A percentile compares a stretch with the other conserved stretches of the same genome.
phyloP scores from a whole-genome alignment of 2,329 filamentous ascomycete genomes.

The Microsporum canis region DNA sequence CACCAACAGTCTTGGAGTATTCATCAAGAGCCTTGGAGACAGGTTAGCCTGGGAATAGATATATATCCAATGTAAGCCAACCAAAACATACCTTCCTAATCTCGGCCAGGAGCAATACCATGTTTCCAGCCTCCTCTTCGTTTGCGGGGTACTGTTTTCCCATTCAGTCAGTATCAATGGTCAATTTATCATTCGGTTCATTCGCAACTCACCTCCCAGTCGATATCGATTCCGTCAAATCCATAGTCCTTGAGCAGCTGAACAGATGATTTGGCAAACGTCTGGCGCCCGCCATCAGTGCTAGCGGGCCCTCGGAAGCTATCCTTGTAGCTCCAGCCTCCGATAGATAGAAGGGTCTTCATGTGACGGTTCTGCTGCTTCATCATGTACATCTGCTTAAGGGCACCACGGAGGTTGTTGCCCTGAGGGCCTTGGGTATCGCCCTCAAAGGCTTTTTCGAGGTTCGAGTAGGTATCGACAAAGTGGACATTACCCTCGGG shows the following conservation, averaged over 20 bases:
- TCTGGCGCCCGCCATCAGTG: conserved; percentile 46
- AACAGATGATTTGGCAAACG: conserved; percentile 59
- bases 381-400: conserved; percentile 64
- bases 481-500: conserved; percentile 67
- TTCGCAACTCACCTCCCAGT: conserved; percentile 29
- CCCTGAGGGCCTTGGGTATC: conserved; percentile 59
- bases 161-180: background rate
- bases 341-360: conserved; percentile 72
- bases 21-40: conserved; percentile 27
- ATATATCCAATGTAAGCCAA: background rate
- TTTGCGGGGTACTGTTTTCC: conserved; percentile 23
- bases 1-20: conserved; percentile 31
- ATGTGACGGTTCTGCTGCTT: conserved; percentile 67
- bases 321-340: conserved; percentile 65
- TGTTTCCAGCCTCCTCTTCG: conserved; percentile 24
- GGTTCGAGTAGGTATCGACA: conserved; percentile 58
- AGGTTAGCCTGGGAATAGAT: background rate
- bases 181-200: background rate
- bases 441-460: conserved; percentile 54
- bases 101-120: conserved; percentile 26
- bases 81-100: conserved; percentile 20
- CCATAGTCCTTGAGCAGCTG: conserved; percentile 65
- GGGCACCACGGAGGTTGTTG: conserved; percentile 61
- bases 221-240: conserved; percentile 43
- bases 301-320: conserved; percentile 62